Evolutionary conservation across 2,329 filamentous ascomycete genomes (phyloP), one percentile per base, ranked within the genome.

Genomic region (Fonsecaea monophora): DNA sequence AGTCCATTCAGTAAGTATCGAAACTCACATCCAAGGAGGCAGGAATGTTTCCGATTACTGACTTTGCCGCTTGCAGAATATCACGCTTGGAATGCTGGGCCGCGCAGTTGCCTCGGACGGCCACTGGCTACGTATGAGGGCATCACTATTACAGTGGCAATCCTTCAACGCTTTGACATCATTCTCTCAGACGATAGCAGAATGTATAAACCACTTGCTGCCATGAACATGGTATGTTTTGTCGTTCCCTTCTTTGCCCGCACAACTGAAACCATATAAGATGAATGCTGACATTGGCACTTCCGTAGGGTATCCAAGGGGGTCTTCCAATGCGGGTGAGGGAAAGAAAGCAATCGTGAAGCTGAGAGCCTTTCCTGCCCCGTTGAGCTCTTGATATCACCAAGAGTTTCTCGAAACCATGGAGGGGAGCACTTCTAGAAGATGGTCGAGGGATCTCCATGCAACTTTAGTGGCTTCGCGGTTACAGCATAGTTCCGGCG

Each of bases 21-120:
- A 8, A 18, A 4, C 34, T 12, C 32, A 4, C 34, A 10, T 18
- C 50, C 50, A 8, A 9, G 56, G 25, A 38, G 6, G 8, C 4
- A 42, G n/a, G 8, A 56, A 57, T 13, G 1, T 35, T 37, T 56
- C 6, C 2, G 15, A 3, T 48, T 12, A 53, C 64, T 62, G 42
- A 66, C 58, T 1, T 8, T 9, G 13, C 10, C 5, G 15, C 54
- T 10, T 55, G 2, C 30, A 67, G 65, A 67, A 61, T 67, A 67
- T 42, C 65, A 67, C 38, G 45, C 65, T 13, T 67, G 65, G 65
- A 67, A 67, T 58, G 65, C 65, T 12, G 65, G 65, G 8, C 65
- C 65, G n/a, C 65, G 65, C 30, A 64, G 60, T 35, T 67, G 65
- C 61, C 65, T 67, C 30, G 65, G 65, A 42, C 65, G 65, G 50